Evolutionary conservation across 768 basidiomycete species (phyloP), one percentile per base, ranked within the genome.

Genomic region (Leccinum disarticulatum): DNA sequence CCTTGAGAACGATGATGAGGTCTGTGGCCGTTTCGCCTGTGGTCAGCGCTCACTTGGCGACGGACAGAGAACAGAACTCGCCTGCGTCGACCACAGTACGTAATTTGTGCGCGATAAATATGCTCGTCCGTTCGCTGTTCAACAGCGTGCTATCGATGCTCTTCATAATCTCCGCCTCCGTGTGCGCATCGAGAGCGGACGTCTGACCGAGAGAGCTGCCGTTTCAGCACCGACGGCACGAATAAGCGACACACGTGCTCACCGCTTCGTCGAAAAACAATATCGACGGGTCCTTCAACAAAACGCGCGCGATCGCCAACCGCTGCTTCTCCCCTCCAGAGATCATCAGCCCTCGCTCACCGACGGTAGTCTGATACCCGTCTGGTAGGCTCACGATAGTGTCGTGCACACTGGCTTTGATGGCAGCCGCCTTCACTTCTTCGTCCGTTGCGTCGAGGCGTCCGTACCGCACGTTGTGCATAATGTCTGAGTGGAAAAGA

Each of bases 181-280:
- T 98, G 66, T 93, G 91, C 2, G 93, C 91, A 69, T 99, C 97
- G 62, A 99, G 76, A 0, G 97, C 95, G 0, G 95, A 97, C 0
- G 97, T 99, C 95, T 96, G 63, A 3, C 31, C 46, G 41, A 27
- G 28, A 27, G 28, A 36, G 17, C 22, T 8, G 9, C 0, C 1
- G 43, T 59, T 33, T n/a, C 41, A 63, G 59, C 25, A 48, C 35
- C n/a, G 56, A 51, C 9, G 50, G n/a, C 9, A 62, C n/a, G n/a
- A 41, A 8, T 30, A 19, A n/a, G 35, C 59, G 17, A 41, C 28
- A 33, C 11, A 19, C 9, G 11, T 51, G 80, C 92, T 69, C 65
- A 95, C 95, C 43, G 97, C 97, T 75, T 99, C 97, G 68, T 99
- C 97, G 68, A 99, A 99, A 79, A 98, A 98, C 67, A 98, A 68